Evolutionary conservation across 2,329 filamentous ascomycete species (phyloP), one percentile per base, ranked within the genome.

Genomic region (Cladosporium velox): DNA sequence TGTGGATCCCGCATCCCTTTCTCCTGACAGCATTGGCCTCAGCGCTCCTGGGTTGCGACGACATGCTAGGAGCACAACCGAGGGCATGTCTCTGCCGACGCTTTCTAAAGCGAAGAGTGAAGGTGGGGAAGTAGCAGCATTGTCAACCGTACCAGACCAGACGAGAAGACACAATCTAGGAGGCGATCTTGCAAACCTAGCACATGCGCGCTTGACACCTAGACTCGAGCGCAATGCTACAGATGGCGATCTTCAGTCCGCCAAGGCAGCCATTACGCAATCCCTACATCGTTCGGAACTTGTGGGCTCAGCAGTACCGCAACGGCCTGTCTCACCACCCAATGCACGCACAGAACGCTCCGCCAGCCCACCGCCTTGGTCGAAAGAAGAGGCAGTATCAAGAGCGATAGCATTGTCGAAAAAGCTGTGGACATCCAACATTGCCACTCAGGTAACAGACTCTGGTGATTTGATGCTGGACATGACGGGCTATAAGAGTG

Each of bases 401-500:
- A 88, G 95, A 70, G 95, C 95, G 8, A 88, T 91, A 75, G 88
- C 90, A 32, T 84, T 99, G 12, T 97, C 94, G 11, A 91, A 92
- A 76, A 93, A 93, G 77, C 85, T 99, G 2, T 91, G 91, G 55
- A 90, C 88, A 3, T 95, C 91, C 58, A 97, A 98, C 75, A 98
- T 99, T 67, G 92, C 93, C 6, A 95, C 90, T 66, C 90, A 92
- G 70, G 89, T 99, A n/a, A 98, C 91, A 0, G 93, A 96, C 66
- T 90, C 87, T 0, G 95, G 95, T 18, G 95, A 99, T 78, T 82
- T 99, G 65, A 98, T 98, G 93, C 82, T 99, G 62, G 95, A 99
- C 77, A 97, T 99, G 93, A 93, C 93, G 0, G 92, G 92, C 0
- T 97, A 97, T 81, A 98, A 97, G 79, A 91, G 90, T 76, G 96